phyloP scores from a whole-genome alignment of 345 rosid genomes.

The Arabidopsis arenosa region DNA sequence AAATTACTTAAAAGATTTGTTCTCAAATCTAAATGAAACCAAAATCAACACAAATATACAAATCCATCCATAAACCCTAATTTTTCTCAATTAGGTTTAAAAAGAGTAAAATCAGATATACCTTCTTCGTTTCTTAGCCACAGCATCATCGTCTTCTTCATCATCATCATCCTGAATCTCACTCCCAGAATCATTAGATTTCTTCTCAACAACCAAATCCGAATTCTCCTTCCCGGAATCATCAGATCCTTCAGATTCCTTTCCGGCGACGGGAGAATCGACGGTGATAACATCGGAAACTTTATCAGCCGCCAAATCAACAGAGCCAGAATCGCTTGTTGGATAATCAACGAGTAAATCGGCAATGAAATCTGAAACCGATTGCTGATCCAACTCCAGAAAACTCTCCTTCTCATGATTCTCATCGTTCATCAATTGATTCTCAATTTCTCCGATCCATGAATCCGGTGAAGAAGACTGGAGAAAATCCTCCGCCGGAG shows the following conservation, averaged over 20 bases:
- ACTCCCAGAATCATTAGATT: constrained; percentile 33
- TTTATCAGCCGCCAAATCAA: constrained; percentile 35
- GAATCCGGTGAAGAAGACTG: constrained; percentile 47
- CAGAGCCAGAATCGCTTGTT: constrained; percentile 20
- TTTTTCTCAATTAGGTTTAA: not conserved
- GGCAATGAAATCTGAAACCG: constrained; percentile 47
- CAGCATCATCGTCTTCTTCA: constrained; percentile 44
- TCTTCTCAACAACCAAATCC: constrained; percentile 18
- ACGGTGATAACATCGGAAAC: not conserved
- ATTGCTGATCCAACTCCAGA: constrained; percentile 33
- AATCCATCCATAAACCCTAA: not conserved
- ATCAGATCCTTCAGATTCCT: constrained; percentile 36
- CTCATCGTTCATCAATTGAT: constrained; percentile 56
- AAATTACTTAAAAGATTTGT: not conserved
- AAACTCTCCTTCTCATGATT: constrained; percentile 6
- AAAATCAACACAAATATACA: not conserved
- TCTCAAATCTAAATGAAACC: constrained; percentile 1
- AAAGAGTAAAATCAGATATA: constrained; percentile 34
- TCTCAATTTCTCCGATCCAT: constrained; percentile 59
- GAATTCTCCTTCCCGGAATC: constrained; percentile 29
- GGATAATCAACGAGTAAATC: constrained; percentile 56
- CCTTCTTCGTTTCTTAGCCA: constrained; percentile 63
- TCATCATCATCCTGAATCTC: constrained; percentile 45
- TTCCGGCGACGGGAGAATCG: constrained; percentile 14
- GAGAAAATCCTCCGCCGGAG: not conserved